A percentile compares a stretch with the other conserved stretches of the same genome.
phyloP scores from a whole-genome alignment of 768 basidiomycete genomes.

The Mycena polygramma region DNA sequence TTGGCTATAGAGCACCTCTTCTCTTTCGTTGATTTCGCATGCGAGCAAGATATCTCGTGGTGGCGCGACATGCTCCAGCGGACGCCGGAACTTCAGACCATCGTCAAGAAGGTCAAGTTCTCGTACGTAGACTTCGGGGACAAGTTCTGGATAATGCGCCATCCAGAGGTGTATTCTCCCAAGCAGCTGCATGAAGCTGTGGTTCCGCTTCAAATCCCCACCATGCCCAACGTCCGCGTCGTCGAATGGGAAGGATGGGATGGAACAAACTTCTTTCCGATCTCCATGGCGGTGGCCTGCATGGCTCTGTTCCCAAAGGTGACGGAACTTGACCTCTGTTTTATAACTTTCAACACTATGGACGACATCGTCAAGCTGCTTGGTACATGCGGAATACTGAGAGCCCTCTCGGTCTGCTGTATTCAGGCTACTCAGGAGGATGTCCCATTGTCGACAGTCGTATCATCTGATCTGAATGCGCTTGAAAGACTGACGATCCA shows the following conservation, averaged over 20 bases:
- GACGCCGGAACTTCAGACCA: constrained; percentile 9
- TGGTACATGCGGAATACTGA: neutral
- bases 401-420: neutral
- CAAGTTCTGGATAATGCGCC: neutral
- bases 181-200: neutral
- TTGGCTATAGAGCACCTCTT: constrained; percentile 24
- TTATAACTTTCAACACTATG: neutral
- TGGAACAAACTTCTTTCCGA: too few relatives aligned
- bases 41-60: constrained; percentile 12
- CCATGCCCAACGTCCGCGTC: constrained; percentile 10
- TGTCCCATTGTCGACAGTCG: neutral
- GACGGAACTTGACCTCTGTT: neutral
- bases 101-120: constrained; percentile 21
- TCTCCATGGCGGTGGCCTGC: neutral
- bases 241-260: neutral
- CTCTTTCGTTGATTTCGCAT: constrained; percentile 22
- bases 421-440: too few relatives aligned
- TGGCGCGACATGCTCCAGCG: constrained; percentile 20
- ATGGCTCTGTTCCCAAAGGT: constrained; percentile 11
- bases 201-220: neutral
- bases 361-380: neutral
- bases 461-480: neutral
- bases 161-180: constrained; percentile 34
- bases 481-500: neutral
- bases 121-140: neutral